Evolutionary conservation across 192 early-diverging fungal genomes (phyloP).

Genomic region (Coemansia sp.): DNA sequence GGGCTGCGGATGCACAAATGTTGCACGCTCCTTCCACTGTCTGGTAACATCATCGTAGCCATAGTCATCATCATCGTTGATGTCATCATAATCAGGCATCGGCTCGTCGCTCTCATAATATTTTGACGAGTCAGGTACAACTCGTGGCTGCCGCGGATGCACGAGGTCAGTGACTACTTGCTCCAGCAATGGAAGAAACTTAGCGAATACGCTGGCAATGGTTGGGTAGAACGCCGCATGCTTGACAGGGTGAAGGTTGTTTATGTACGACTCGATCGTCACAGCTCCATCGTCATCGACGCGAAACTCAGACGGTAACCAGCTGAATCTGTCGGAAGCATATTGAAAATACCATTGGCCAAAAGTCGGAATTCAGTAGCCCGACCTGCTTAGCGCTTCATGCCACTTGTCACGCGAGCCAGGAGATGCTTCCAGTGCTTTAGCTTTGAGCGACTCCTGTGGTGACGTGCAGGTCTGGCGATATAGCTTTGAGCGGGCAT

Average conservation of each 20-base stretch:
- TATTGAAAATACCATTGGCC: neutral
- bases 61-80: neutral
- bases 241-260: conserved; percentile 62
- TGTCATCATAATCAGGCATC: neutral
- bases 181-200: too few relatives aligned
- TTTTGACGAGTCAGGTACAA: neutral
- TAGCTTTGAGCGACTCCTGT: conserved; percentile 12
- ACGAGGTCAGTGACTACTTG: conserved; percentile 42
- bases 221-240: conserved; percentile 56
- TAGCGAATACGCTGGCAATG: too few relatives aligned
- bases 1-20: conserved; percentile 30
- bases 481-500: conserved; percentile 13
- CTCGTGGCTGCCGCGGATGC: neutral
- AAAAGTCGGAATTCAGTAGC: too few relatives aligned
- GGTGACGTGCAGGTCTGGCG: conserved; percentile 19
- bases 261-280: too few relatives aligned
- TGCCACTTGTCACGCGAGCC: too few relatives aligned
- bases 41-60: neutral
- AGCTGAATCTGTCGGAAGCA: conserved; percentile 13
- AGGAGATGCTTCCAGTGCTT: neutral
- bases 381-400: too few relatives aligned
- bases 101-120: neutral
- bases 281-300: too few relatives aligned
- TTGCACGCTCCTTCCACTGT: neutral
- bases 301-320: too few relatives aligned